Evolutionary conservation across 2,329 filamentous ascomycete species (phyloP), one percentile per base, ranked within the genome.

Genomic region (Paracamarosporium sp.): DNA sequence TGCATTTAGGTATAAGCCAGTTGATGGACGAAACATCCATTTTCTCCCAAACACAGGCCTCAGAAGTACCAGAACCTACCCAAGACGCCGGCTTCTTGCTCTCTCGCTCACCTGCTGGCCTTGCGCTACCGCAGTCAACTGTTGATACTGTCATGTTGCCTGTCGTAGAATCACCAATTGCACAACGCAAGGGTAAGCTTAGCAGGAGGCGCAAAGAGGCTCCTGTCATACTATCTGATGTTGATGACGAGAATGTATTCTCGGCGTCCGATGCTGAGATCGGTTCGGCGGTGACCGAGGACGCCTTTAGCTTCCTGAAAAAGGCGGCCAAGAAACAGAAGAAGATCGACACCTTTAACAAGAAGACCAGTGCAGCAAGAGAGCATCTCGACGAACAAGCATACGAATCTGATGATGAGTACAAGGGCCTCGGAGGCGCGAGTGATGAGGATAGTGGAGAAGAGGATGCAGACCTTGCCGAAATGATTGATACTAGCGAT

Each of bases 391-490:
- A 98, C 64, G 95, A 97, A 65, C 93, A 96, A 73, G 94, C 95
- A 59, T 92, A 97, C 68, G 95, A 99, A 78, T 99, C 95, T 0
- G 96, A 99, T 73, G 95, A 99, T 73, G 95, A 99, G 76, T 99
- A 98, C 74, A 94, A 93, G 36, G 95, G 95, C 4, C 83, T 99
- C 9, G 95, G 95, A 65, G 95, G 95, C 61, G 90, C 83, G 11
- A 94, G 93, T 76, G 93, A 94, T 59, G 94, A 98, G 65, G 92
- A 94, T 63, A 89, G 88, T 43, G 89, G 85, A 41, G 89, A 89
- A 54, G 90, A 93, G 58, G 87, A 91, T 56, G 88, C 88, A 28
- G 86, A 90, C 7, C 86, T 95, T 61, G 86, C 90, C 66, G 88
- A 92, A 61, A 96, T 99, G 87, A 97, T 99, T 71, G 93, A 98